Evolutionary conservation across 2,329 filamentous ascomycete genomes (phyloP).

Genomic region (Ceratocystis eucalypticola): DNA sequence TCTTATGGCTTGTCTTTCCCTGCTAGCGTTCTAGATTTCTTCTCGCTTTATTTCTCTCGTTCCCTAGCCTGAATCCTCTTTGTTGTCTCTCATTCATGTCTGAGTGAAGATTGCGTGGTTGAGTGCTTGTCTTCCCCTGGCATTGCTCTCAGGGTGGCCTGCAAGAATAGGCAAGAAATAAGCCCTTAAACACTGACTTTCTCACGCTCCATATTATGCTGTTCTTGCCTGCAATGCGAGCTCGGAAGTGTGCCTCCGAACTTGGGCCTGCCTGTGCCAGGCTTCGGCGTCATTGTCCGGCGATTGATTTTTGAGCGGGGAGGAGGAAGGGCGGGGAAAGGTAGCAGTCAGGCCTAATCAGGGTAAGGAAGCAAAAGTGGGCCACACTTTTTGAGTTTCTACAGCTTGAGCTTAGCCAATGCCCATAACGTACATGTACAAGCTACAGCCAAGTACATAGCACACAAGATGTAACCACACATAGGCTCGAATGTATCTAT

Average conservation of each 20-base stretch:
- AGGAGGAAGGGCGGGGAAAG: neutral
- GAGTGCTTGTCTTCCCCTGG: neutral
- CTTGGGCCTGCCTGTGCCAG: neutral
- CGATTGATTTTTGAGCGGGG: neutral
- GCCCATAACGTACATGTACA: neutral
- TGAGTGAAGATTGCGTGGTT: neutral
- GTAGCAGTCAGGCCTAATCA: neutral
- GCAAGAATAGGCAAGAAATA: neutral
- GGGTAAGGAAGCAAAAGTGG: neutral
- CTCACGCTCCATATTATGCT: neutral
- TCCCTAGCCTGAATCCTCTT: neutral
- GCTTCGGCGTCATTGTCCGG: neutral
- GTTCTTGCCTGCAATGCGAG: neutral
- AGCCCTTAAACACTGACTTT: neutral
- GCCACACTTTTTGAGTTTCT: neutral
- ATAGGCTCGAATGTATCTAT: too few species aligned
- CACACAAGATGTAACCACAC: too few species aligned
- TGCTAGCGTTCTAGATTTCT: neutral
- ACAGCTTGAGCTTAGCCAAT: neutral
- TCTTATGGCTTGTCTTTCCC: neutral
- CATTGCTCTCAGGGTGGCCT: neutral
- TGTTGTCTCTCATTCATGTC: neutral
- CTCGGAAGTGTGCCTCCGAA: neutral
- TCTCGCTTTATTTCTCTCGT: neutral
- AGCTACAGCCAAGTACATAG: neutral